phyloP scores from a whole-genome alignment of 2,329 filamentous ascomycete species.

The Pseudogymnoascus sp. region DNA sequence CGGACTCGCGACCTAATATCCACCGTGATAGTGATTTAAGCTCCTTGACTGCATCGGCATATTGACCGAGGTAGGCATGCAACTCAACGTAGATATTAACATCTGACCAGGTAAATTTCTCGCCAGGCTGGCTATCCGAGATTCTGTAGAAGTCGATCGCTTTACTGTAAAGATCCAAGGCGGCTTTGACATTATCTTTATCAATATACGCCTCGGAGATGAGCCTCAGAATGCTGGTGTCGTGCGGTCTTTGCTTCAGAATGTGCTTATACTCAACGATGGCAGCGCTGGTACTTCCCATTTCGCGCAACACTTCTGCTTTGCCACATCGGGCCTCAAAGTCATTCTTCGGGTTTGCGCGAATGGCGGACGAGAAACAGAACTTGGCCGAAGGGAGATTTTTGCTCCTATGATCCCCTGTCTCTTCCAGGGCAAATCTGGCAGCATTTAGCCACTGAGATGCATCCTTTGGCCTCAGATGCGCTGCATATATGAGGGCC shows the following conservation, averaged over 20 bases:
- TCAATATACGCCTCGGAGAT: constrained; percentile 29
- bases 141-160: constrained; percentile 23
- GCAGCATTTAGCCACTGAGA: constrained; percentile 49
- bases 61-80: constrained; percentile 55
- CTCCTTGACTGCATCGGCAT: constrained; percentile 56
- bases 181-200: constrained; percentile 23
- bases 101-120: constrained; percentile 58
- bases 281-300: constrained; percentile 44
- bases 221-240: constrained; percentile 31
- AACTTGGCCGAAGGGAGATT: constrained; percentile 46
- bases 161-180: constrained; percentile 27
- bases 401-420: constrained; percentile 36
- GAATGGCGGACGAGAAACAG: constrained; percentile 52
- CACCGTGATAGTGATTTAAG: constrained; percentile 70
- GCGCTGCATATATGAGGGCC: constrained; percentile 52
- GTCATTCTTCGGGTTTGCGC: constrained; percentile 44
- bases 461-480: constrained; percentile 52
- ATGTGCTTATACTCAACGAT: constrained; percentile 49
- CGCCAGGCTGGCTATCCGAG: constrained; percentile 10
- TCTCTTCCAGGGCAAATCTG: constrained; percentile 44
- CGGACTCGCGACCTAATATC: constrained; percentile 66
- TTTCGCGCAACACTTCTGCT: constrained; percentile 48
- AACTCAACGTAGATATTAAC: constrained; percentile 80
- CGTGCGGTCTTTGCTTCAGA: constrained; percentile 39
- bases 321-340: constrained; percentile 51